Conservation (phyloP, 208 protist genomes). For the Acanthamoeba castellanii region DNA sequence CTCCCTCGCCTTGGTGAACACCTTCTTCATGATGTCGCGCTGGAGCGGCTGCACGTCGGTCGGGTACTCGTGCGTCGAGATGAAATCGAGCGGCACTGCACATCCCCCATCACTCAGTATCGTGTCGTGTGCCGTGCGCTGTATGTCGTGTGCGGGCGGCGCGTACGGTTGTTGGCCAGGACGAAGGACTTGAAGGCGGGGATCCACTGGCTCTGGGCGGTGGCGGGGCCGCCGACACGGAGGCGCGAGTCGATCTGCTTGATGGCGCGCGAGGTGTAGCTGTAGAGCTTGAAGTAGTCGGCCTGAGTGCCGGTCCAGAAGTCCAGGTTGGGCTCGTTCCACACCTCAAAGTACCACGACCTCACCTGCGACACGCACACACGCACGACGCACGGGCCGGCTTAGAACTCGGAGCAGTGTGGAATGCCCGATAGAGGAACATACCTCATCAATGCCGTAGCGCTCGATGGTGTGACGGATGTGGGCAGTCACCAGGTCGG, state of each 20-base stretch:
- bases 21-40: constrained; percentile 77
- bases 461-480: constrained; percentile 66
- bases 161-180: constrained; percentile 32
- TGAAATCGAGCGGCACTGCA: constrained; percentile 76
- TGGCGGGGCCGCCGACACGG: constrained; percentile 76
- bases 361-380: neutral
- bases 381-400: neutral
- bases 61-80: constrained; percentile 82
- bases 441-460: constrained; percentile 68
- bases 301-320: constrained; percentile 68
- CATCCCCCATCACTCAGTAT: neutral
- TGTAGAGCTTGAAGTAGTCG: constrained; percentile 74
- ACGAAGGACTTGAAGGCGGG: constrained; percentile 69
- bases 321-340: constrained; percentile 67
- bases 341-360: constrained; percentile 79
- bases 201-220: constrained; percentile 77
- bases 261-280: constrained; percentile 68
- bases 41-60: constrained; percentile 78
- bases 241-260: constrained; percentile 68
- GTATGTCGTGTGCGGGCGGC: neutral
- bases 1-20: constrained; percentile 6
- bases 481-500: constrained; percentile 73
- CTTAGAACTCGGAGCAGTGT: too few species aligned
- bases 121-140: too few species aligned
- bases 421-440: too few species aligned